Evolutionary conservation across 2,329 filamentous ascomycete genomes (phyloP), one percentile per base, ranked within the genome.

Genomic region (Fusarium euwallaceae): DNA sequence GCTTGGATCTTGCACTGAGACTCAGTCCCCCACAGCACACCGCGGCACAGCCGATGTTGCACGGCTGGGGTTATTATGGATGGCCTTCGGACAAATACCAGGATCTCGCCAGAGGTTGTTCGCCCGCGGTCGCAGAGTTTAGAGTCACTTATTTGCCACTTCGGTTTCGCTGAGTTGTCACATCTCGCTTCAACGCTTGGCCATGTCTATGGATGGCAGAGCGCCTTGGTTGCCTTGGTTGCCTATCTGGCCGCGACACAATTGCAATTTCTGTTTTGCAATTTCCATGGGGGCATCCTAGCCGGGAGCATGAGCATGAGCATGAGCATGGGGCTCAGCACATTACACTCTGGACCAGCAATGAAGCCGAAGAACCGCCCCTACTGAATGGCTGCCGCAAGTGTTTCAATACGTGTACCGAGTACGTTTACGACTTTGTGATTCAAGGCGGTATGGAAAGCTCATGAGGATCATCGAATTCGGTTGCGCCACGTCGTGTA

Each of bases 21-120:
- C 41, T 60, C 60, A 56, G 36, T 59, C 73, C 73, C 76, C 74
- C 68, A 61, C 76, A 75, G 56, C 41, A 45, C 70, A 67, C 58
- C 45, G 48, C 59, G 41, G 63, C 39, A 68, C 61, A 66, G 56
- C 69, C 70, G 64, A 72, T 63, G 67, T 75, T 72, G 71, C 69
- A 78, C 73, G 71, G 55, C 67, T 75, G 67, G 67, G 76, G 74
- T 63, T 71, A 36, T 58, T 66, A 41, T 53, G 45, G 69, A 70
- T 56, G 27, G 45, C 65, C 55, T 67, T 72, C 55, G 53, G 64
- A 43, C 61, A 64, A 61, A 65, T 53, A 51, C 62, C 60, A 56
- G 61, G 61, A 43, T 61, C 14, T 63, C 64, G 39, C 60, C 64
- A 29, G 66, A 64, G 24, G 48, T 32, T 53, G 48, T 32, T 53